Conservation (phyloP, 768 basidiomycete genomes). For the Hygrophoropsis aurantiaca region DNA sequence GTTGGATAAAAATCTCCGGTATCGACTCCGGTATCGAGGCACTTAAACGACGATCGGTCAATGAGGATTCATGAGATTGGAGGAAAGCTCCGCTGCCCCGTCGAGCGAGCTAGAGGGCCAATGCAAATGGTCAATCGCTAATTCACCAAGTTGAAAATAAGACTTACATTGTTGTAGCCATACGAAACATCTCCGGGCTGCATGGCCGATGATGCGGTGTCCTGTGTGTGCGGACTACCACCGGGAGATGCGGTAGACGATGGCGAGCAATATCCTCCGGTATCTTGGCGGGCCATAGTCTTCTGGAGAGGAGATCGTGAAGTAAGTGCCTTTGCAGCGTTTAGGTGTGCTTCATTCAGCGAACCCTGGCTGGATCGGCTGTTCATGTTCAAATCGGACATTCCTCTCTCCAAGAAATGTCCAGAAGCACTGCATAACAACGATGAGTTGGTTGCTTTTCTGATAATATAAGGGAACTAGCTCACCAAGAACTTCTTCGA, state of each 20-base stretch:
- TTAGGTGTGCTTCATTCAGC: constrained; percentile 28
- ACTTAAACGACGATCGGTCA: constrained; percentile 23
- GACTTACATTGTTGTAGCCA: constrained; percentile 23
- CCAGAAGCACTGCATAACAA: constrained; percentile 26
- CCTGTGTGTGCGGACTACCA: constrained; percentile 31
- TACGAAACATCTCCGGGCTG: constrained; percentile 24
- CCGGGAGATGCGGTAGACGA: constrained; percentile 44
- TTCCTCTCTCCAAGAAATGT: constrained; percentile 24
- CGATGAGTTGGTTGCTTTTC: too few relatives aligned
- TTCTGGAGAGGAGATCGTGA: constrained; percentile 18
- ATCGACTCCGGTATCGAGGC: constrained; percentile 19
- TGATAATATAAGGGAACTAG: too few relatives aligned
- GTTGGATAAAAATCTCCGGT: constrained; percentile 22
- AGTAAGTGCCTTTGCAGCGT: constrained; percentile 13
- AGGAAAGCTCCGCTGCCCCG: constrained; percentile 12
- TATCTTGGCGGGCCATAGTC: constrained; percentile 23
- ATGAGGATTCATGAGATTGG: constrained; percentile 18
- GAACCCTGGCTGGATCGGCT: constrained; percentile 32
- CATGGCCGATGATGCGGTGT: constrained; percentile 18
- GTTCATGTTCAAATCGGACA: constrained; percentile 31
- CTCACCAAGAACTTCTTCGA: constrained; percentile 32
- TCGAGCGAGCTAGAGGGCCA: neutral
- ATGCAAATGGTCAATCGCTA: neutral
- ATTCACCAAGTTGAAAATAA: neutral
- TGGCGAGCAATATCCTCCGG: constrained; percentile 41